Base-by-base conservation (phyloP, 2,329 filamentous ascomycete genomes). In the Alternaria conjuncta region DNA sequence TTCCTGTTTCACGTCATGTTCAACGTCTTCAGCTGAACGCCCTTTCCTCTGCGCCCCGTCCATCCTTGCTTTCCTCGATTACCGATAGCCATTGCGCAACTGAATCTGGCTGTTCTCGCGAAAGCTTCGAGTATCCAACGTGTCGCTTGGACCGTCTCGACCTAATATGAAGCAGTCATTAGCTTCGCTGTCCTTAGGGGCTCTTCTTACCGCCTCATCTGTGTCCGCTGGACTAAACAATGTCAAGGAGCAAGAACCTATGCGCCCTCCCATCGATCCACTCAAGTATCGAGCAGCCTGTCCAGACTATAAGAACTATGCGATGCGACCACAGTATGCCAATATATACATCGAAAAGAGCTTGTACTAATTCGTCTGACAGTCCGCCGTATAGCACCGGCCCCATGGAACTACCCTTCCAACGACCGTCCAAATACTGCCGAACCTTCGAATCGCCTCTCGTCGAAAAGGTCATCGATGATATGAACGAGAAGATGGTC, bases 361-460 rank as follows among this genome's bases (percentile, higher is more conserved):
- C 15, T 13, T 26, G 66, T 21, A 65, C 50, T 57, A n/a, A 36
- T 51, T 15, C 3, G 65, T 66, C 63, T 50, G 4, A 8, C 28
- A 97, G 94, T 78, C 86, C 85, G 20, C 96, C 96, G 1, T 87
- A 91, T 66, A 97, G 93, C 79, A 84, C 89, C 20, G 96, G 96
- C 1, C 91, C 92, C 5, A 85, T 96, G 74, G 84, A 86, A 56
- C 86, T 99, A 2, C 94, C 96, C 1, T 98, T 89, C 79, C 96
- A 99, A 79, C 87, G 96, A 62, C 96, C 96, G 4, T 88, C 90
- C 30, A 84, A 85, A 59, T 87, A 88, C 77, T 99, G 96, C 79
- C 92, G 96, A 67, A 97, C 94, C 0, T 99, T 98, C 81, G 87
- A 89, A 60, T 97, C 94, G 1, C 88, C 91, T 23, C 86, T 91